Evolutionary conservation across 2,329 filamentous ascomycete genomes (phyloP), one percentile per base, ranked within the genome.

Genomic region (Mollisia scopiformis): DNA sequence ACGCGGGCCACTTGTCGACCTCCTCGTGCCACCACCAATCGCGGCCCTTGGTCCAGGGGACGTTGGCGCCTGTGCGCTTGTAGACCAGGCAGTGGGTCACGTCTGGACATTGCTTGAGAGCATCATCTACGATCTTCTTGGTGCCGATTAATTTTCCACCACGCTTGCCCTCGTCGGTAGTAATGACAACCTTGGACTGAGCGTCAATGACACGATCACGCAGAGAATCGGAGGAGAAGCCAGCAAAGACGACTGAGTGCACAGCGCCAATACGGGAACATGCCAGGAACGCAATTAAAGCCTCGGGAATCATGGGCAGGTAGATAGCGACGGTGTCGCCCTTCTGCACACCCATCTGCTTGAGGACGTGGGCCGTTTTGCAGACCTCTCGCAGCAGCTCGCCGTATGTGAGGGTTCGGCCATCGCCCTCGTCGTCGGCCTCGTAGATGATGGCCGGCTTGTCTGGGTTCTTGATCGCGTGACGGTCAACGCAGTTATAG

Each of bases 21-120:
- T 98, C 94, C 81, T 98, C 95, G 78, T 98, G 93, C 95, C 95
- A 99, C 95, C 95, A 99, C 74, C 87, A 84, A 78, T 99, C 95
- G 72, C 95, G 59, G 28, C 63, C 61, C 51, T 62, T 62, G 27
- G 59, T 96, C 91, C 90, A 94, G 66, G 94, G 93, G 21, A 98
- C 88, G 56, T 97, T 93, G 52, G 93, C 89, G 55, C 94, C 94
- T 37, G 95, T 99, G 71, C 95, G 91, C 85, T 96, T 94, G 84
- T 89, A 98, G 59, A 99, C 95, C 39, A 99, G 83, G 70, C 92
- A 91, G 77, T 91, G 87, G 43, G 83, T 86, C 67, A 99, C 91
- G 70, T 92, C 89, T 19, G 94, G 94, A 79, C 94, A 98, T 79
- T 97, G 92, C 83, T 95, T 96, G 63, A 99, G 85, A 37, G 94